Evolutionary conservation across 225 moss, liverwort and hornwort species (phyloP), one percentile per base, ranked within the genome.

Genomic region (Rhytidiadelphus loreus): DNA sequence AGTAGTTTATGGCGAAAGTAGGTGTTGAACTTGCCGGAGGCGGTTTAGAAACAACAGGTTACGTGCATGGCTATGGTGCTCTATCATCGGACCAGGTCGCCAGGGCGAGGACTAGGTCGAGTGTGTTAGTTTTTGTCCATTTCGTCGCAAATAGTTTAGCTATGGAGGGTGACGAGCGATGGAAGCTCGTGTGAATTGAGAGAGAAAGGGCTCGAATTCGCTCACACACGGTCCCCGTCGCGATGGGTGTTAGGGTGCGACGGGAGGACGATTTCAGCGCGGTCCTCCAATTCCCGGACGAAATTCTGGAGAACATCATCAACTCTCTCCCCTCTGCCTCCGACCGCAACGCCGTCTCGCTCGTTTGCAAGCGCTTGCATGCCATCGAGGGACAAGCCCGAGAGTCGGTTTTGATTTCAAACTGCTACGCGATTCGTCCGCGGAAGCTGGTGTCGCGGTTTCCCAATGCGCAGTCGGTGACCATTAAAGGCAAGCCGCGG

Each of bases 401-500:
- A 35, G 86, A 89, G n/a, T 37, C 85, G 2, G 93, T 94, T 32
- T 80, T 94, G 19, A 32, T 94, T 10, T 93, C 94, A 28, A 94
- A 93, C 39, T 94, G 94, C 86, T 94, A 94, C 61, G 92, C 92
- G 32, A 89, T 94, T 25, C 55, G 56, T 8, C 94, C 94, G 5
- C 18, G 58, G 65, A 93, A 88, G 30, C 81, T 94, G 7, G 82
- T 65, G 43, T 43, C 80, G 16, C 92, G 94, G 13, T 94, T 94
- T 55, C 94, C 93, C 5, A 90, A 91, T 41, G 90, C 94, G 5
- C 86, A 53, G 83, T 90, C 90, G 39, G 80, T 94, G 62, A 92
- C 89, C 64, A 92, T 94, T 76, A 94, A 94, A 68, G 94, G 94
- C 17, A 94, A 94, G 65, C 94, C 94, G 52, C 91, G 94, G 7